These are phyloP conservation scores for Thermothelomyces thermophilus DNA, from an alignment of 2,329 filamentous ascomycete species.

Conservation along the genomic window DNA sequence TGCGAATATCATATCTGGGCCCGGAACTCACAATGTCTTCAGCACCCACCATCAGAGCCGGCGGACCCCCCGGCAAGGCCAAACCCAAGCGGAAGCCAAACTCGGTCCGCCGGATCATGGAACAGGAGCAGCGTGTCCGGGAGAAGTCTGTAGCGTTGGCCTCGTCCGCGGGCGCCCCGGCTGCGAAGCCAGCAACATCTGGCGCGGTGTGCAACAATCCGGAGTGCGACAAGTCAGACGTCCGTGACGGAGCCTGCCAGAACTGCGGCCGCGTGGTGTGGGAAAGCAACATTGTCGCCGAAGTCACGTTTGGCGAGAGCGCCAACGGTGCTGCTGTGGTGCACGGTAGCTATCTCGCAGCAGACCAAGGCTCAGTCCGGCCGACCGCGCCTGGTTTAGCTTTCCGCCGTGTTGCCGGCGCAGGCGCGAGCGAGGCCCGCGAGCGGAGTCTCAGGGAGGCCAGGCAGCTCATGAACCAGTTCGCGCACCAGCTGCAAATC, in stretches of 20 bases:
- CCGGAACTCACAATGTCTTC: constrained; percentile 11
- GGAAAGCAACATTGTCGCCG: constrained; percentile 83
- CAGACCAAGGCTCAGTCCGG: constrained; percentile 75
- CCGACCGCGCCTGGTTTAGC: constrained; percentile 51
- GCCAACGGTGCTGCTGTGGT: constrained; percentile 80
- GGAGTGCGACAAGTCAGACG: constrained; percentile 53
- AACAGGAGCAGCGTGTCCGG: constrained; percentile 22
- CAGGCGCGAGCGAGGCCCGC: constrained; percentile 50
- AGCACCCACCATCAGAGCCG: constrained; percentile 6
- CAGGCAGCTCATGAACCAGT: constrained; percentile 53
- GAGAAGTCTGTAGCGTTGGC: constrained; percentile 19
- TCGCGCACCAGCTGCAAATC: constrained; percentile 54
- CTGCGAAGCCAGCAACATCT: constrained; percentile 26
- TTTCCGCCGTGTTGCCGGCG: constrained; percentile 47
- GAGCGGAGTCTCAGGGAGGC: constrained; percentile 56
- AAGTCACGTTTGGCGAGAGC: constrained; percentile 86
- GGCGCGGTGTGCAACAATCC: constrained; percentile 51
- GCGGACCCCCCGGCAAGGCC: constrained; percentile 16
- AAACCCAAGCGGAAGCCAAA: constrained; percentile 23
- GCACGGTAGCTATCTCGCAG: constrained; percentile 80
- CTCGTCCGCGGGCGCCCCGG: constrained; percentile 14
- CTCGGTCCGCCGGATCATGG: constrained; percentile 25
- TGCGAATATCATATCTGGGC: background rate
- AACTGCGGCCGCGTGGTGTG: constrained; percentile 80
- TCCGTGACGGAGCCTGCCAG: constrained; percentile 65